phyloP scores from a whole-genome alignment of 768 basidiomycete genomes.

The Pholiota microspora region DNA sequence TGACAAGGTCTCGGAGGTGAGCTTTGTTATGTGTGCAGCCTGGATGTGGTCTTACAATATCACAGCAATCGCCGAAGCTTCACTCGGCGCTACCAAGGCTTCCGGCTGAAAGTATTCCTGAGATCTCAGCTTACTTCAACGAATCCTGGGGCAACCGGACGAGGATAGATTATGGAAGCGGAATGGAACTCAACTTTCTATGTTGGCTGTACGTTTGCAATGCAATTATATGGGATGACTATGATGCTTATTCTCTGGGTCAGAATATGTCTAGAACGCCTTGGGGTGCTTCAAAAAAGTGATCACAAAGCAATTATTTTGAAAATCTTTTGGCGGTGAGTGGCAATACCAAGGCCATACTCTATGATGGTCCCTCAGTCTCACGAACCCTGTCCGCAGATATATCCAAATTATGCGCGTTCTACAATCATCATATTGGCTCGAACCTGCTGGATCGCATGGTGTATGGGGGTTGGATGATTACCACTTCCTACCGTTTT shows the following conservation, averaged over 20 bases:
- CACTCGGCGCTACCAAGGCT: conserved; percentile 61
- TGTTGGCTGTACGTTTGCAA: conserved; percentile 81
- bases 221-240: background rate
- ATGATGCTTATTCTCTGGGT: background rate
- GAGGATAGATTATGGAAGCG: conserved; percentile 98
- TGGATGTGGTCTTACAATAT: background rate
- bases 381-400: conserved; percentile 35
- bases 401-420: conserved; percentile 82
- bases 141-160: conserved; percentile 91
- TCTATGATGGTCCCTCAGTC: too few relatives aligned
- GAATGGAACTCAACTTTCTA: conserved; percentile 97
- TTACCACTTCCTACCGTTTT: conserved; percentile 93
- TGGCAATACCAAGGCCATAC: too few relatives aligned
- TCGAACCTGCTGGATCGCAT: conserved; percentile 98
- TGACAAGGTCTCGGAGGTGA: conserved; percentile 73
- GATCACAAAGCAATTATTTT: conserved; percentile 80
- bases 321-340: conserved; percentile 85
- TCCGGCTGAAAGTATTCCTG: conserved; percentile 54
- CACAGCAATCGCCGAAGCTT: conserved; percentile 51
- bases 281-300: conserved; percentile 57
- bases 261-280: conserved; percentile 78
- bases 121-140: conserved; percentile 77
- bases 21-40: background rate
- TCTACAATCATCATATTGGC: conserved; percentile 93
- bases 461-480: conserved; percentile 98